Percentiles rank a stretch among this genome's conserved stretches.
Evolutionary conservation across 257 asterid species (phyloP).

Genomic region (Vinca minor): DNA sequence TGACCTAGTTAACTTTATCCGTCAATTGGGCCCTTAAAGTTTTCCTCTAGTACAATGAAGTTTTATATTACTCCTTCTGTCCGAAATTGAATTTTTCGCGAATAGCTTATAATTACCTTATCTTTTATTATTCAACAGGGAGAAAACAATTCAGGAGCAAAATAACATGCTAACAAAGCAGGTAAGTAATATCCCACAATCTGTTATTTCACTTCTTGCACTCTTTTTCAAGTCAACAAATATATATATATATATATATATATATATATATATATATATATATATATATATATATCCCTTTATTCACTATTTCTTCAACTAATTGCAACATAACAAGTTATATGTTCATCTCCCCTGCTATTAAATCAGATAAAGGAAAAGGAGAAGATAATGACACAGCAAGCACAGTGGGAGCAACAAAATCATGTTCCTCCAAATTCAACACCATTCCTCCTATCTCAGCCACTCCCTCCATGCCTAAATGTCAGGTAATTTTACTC

Average conservation of each 20-base stretch:
- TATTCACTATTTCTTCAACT: conserved; percentile 1
- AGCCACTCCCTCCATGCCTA: conserved; percentile 37
- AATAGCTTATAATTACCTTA: too few species aligned
- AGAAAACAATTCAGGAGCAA: conserved; percentile 66
- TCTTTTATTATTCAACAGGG: conserved; percentile 33
- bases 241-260: too few species aligned
- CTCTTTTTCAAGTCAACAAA: too few species aligned
- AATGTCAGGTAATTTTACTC: conserved; percentile 38
- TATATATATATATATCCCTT: too few species aligned
- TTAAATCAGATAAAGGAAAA: conserved; percentile 54
- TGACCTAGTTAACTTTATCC: not conserved
- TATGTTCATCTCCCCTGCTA: not conserved
- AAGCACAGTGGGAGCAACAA: conserved; percentile 49
- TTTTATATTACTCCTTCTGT: too few species aligned
- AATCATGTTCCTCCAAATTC: conserved; percentile 29
- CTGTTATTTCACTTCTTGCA: not conserved
- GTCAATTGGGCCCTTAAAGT: not conserved
- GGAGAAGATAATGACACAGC: conserved; percentile 42
- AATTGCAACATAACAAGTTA: not conserved
- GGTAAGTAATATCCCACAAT: conserved; percentile 24
- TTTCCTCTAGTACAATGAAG: too few species aligned
- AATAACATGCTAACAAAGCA: conserved; percentile 61
- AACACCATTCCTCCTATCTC: conserved; percentile 29
- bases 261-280: too few species aligned
- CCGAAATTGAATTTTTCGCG: too few species aligned